Evolutionary conservation across 2,329 filamentous ascomycete genomes (phyloP), one percentile per base, ranked within the genome.

Genomic region (Knoxdaviesia capensis): DNA sequence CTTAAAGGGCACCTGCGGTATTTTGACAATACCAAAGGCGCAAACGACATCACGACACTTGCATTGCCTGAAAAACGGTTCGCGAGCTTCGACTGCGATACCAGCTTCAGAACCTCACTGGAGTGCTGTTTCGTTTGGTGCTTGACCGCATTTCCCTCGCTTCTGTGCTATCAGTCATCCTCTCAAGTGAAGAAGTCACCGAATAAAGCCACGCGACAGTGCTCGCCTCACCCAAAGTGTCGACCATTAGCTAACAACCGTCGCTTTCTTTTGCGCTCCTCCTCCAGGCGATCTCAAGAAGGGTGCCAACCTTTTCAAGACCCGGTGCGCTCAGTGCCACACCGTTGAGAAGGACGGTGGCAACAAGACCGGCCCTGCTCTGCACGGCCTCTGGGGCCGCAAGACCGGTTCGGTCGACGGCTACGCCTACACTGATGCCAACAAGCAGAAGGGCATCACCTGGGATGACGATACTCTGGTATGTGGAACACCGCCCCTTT

Each of bases 261-360:
- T 31, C 31, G 29, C n/a, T 20, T 32, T 20, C 11, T 35, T 6
- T 9, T 20, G 20, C 20, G 20, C 20, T 20, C 20, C 33, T 29
- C n/a, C 43, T 48, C 33, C 41, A 94, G 87, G 86, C 73, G 86
- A 94, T 66, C 58, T 71, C 59, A 86, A 87, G 73, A 94, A 94
- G 81, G 88, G 88, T 75, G 88, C 86, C 66, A 83, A 80, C 73
- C 84, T 96, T 62, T 96, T 96, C 85, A 94, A 94, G 78, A 96
- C 87, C 53, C 80, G 90, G 63, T 98, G 90, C 72, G 82, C 84
- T 53, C 86, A 94, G 71, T 98, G 90, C 82, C 90, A 98, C 74
- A 96, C 84, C 65, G 71, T 94, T 62, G 86, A 92, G 66, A 73
- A 71, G 50, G 80, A 73, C 56, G 90, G 88, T 66, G 76, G 77